These are phyloP conservation scores for Chamaecrista fasciculata DNA, from an alignment of 306 rosid genomes.

Conservation along the genomic window DNA sequence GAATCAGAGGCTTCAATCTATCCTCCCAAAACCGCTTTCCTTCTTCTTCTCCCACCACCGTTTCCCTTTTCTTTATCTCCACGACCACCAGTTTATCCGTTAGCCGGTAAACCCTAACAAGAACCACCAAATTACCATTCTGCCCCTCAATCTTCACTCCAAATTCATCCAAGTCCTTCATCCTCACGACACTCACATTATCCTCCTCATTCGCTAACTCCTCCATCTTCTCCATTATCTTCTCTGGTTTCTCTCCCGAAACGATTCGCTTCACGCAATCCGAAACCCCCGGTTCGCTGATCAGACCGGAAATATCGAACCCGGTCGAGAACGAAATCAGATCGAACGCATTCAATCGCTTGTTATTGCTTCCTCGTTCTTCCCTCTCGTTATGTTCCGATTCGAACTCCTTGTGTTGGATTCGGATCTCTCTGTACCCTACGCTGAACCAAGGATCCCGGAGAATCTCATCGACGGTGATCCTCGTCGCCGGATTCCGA, in stretches of 20 bases:
- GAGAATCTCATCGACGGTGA: conserved; percentile 51
- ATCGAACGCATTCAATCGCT: conserved; percentile 60
- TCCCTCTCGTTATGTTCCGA: not conserved
- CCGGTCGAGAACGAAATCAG: conserved; percentile 59
- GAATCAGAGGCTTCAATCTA: conserved; percentile 44
- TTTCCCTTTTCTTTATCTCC: conserved; percentile 39
- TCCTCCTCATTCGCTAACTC: conserved; percentile 36
- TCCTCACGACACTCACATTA: conserved; percentile 33
- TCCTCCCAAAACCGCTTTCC: conserved; percentile 45
- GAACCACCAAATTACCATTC: conserved; percentile 34
- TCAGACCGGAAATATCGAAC: conserved; percentile 51
- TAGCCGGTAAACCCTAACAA: conserved; percentile 42
- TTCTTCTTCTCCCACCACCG: not conserved
- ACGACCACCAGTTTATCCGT: conserved; percentile 52
- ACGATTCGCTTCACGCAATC: conserved; percentile 47
- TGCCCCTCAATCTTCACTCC: conserved; percentile 46
- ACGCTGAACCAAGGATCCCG: conserved; percentile 57
- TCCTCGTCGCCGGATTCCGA: conserved; percentile 51
- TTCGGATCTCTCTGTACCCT: conserved; percentile 37
- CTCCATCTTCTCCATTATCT: conserved; percentile 31
- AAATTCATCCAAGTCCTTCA: conserved; percentile 34
- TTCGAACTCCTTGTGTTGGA: conserved; percentile 20
- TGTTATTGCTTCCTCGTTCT: not conserved
- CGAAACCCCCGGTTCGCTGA: conserved; percentile 31
- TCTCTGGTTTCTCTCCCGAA: conserved; percentile 43